Conservation (phyloP, 2,329 filamentous ascomycete species). For the Colletotrichum caudatum region DNA sequence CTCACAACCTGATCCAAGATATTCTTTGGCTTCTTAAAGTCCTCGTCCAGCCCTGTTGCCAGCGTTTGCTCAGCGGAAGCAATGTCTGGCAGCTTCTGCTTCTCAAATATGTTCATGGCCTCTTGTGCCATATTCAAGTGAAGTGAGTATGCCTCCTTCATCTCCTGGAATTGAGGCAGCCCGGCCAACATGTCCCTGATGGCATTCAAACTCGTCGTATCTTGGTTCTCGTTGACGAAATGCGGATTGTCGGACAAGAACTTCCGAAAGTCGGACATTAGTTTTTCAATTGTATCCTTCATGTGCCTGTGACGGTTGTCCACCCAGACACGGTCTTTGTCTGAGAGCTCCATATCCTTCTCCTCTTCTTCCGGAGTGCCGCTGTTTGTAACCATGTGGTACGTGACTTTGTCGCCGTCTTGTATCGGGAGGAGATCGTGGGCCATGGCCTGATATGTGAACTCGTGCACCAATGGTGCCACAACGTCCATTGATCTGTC, state of each 20-base stretch:
- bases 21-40: conserved; percentile 91
- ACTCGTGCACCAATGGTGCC: conserved; percentile 91
- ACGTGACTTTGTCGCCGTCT: conserved; percentile 89
- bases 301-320: conserved; percentile 95
- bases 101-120: conserved; percentile 93
- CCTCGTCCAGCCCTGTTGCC: conserved; percentile 92
- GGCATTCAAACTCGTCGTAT: conserved; percentile 83
- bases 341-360: conserved; percentile 91
- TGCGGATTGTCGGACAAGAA: conserved; percentile 94
- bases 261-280: conserved; percentile 91
- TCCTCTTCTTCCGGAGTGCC: conserved; percentile 77
- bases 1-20: conserved; percentile 86
- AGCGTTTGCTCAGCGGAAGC: conserved; percentile 91
- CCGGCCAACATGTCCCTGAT: conserved; percentile 98
- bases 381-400: conserved; percentile 82
- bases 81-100: conserved; percentile 86
- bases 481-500: conserved; percentile 94
- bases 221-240: conserved; percentile 80
- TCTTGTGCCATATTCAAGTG: conserved; percentile 98
- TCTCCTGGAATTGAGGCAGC: conserved; percentile 92
- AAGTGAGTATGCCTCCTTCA: conserved; percentile 94
- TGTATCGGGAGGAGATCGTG: conserved; percentile 91
- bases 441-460: conserved; percentile 98
- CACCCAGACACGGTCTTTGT: conserved; percentile 95
- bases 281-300: conserved; percentile 95